Evolutionary conservation across 2,329 filamentous ascomycete species (phyloP).

Genomic region (Phialocephala subalpina): DNA sequence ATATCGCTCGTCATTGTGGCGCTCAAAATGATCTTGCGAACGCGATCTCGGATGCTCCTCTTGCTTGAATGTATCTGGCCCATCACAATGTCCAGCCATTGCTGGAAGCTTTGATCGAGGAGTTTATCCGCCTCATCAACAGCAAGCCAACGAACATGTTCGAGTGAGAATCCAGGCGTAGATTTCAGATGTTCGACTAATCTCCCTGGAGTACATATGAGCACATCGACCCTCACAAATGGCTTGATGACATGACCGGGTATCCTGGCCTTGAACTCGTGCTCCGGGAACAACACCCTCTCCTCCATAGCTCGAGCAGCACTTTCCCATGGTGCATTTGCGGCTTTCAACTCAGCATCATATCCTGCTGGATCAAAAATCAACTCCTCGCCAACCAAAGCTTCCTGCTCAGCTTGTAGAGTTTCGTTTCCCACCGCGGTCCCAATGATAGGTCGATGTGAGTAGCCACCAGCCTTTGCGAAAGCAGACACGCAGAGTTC

Average conservation of each 20-base stretch:
- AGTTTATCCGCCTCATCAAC: conserved; percentile 95
- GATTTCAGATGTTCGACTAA: conserved; percentile 89
- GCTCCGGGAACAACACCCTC: conserved; percentile 41
- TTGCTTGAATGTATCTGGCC: conserved; percentile 55
- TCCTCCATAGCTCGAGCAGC: conserved; percentile 46
- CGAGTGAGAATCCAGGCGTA: conserved; percentile 82
- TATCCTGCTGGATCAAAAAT: conserved; percentile 73
- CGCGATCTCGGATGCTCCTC: conserved; percentile 41
- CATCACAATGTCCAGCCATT: conserved; percentile 82
- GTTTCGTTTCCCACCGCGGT: conserved; percentile 84
- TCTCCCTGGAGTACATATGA: conserved; percentile 91
- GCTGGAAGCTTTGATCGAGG: conserved; percentile 89
- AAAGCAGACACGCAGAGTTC: conserved; percentile 75
- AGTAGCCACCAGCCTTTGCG: conserved; percentile 50
- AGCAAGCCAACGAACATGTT: conserved; percentile 84
- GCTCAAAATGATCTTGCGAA: conserved; percentile 87
- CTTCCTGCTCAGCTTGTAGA: conserved; percentile 69
- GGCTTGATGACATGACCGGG: conserved; percentile 71
- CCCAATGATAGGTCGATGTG: conserved; percentile 79
- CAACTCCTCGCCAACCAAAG: conserved; percentile 69
- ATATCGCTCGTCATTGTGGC: conserved; percentile 92
- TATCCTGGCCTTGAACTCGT: conserved; percentile 50
- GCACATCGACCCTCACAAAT: conserved; percentile 80
- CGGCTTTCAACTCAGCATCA: conserved; percentile 48
- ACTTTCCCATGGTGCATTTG: conserved; percentile 54